Evolutionary conservation across 2,329 filamentous ascomycete species (phyloP), one percentile per base, ranked within the genome.

Genomic region (Hysterium pulicare): DNA sequence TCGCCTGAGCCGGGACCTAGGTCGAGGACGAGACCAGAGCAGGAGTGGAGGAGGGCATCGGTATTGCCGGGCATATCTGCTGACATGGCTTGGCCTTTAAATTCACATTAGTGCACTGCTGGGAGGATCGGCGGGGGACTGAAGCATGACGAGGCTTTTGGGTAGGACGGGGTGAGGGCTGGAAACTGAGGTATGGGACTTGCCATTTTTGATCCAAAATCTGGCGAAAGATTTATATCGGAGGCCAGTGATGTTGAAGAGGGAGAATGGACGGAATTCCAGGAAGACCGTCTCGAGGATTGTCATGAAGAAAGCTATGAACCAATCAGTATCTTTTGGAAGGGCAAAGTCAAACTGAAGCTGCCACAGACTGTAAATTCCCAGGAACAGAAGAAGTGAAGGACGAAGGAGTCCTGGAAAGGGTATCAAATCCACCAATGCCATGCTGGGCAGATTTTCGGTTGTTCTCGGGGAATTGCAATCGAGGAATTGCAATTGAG

Each of bases 1-100:
- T 72, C 68, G 23, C 78, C 78, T 22, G 67, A 73, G 4, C 78
- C 78, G 0, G 78, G 77, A 9, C 66, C 66, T 26, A 69, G 53
- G 43, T 69, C 66, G n/a, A 69, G 62, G 32, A 69, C 50, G 2
- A 62, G 42, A 23, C 66, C 66, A 35, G 49, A 49, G 44, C 57
- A 60, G 16, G 49, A 40, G 3, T 38, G 35, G 5, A 69, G 50
- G 6, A 69, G 58, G 7, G 50, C 40, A 19, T 49, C 49, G 7
- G 57, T 46, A 5, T 54, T 53, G n/a, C 56, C 59, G 9, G 66
- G 58, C 61, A 68, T 66, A 22, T 64, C 58, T 13, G 46, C 42
- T 2, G 66, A 67, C 63, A 68, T 66, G 26, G 46, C 54, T 41
- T 55, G 54, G 46, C 65, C 55, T 54, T n/a, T n/a, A n/a, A n/a